Conservation (phyloP, 1,284 basidiomycete species). For the Paramarasmius palmivorus region DNA sequence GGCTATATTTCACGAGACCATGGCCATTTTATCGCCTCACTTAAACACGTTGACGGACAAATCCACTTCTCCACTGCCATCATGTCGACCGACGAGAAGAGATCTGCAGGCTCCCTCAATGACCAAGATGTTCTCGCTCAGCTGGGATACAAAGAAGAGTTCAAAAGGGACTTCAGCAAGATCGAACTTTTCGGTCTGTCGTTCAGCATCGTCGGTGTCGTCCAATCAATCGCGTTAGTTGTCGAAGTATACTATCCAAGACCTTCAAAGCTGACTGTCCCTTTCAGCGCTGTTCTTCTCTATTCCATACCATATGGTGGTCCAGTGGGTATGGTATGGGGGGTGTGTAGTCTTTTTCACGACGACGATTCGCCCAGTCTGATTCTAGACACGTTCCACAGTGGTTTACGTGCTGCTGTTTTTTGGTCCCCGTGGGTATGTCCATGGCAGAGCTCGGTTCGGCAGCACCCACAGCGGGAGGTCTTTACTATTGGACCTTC, state of each 20-base stretch:
- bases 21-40: no score
- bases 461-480: constrained; percentile 23
- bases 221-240: constrained; percentile 9
- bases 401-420: constrained; percentile 22
- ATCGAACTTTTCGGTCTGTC: constrained; percentile 24
- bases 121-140: constrained; percentile 46
- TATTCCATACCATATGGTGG: constrained; percentile 38
- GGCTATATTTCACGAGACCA: no score
- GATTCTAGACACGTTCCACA: background rate
- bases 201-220: constrained; percentile 24
- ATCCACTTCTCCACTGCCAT: no score
- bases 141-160: constrained; percentile 52
- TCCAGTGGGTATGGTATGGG: constrained; percentile 21
- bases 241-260: no score
- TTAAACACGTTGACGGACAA: no score
- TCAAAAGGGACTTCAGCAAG: constrained; percentile 42
- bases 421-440: constrained; percentile 20
- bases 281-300: constrained; percentile 57
- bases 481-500: constrained; percentile 26
- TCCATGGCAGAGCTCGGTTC: constrained; percentile 25
- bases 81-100: no score
- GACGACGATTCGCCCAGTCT: background rate
- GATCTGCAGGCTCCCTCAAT: background rate
- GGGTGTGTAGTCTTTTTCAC: constrained; percentile 6
- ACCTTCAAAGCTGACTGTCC: background rate